phyloP scores from a whole-genome alignment of 23 red algal genomes.

The Gracilaria domingensis region DNA sequence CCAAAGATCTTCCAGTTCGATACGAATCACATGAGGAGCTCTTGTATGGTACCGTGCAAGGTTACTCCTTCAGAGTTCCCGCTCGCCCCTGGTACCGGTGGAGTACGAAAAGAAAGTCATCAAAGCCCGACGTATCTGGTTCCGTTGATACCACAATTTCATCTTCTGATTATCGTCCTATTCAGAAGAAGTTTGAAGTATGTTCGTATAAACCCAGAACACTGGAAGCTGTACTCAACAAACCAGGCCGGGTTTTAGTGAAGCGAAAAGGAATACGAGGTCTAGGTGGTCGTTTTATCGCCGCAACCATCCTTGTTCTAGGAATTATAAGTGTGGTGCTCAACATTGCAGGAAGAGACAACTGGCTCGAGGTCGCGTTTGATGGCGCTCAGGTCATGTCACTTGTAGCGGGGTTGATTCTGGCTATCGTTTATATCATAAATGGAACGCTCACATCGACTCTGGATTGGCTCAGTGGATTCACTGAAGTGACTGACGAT shows the following conservation, averaged over 20 bases:
- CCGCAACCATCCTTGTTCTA: not conserved
- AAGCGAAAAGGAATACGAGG: constrained; percentile 6
- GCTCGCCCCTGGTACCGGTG: not conserved
- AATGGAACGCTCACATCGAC: constrained; percentile 28
- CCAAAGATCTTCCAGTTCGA: not conserved
- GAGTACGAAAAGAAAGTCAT: not conserved
- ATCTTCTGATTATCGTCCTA: not conserved
- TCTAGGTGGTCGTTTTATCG: not conserved
- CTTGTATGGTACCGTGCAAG: not conserved
- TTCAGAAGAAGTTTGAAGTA: not conserved
- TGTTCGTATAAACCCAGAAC: not conserved
- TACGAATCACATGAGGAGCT: not conserved
- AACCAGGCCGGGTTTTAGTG: not conserved
- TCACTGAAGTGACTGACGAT: constrained; percentile 11
- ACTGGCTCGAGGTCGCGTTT: constrained; percentile 21
- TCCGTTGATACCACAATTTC: not conserved
- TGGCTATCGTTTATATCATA: constrained; percentile 16
- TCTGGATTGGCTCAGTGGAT: constrained; percentile 20
- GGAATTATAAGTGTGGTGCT: not conserved
- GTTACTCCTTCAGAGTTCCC: not conserved
- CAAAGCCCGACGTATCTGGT: not conserved
- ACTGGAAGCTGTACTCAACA: not conserved
- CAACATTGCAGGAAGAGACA: constrained; percentile 1
- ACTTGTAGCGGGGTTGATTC: not conserved
- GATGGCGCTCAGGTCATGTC: constrained; percentile 22